Evolutionary conservation across 805 yeast species (phyloP).

Genomic region (Cyberlindnera mississippiensis): DNA sequence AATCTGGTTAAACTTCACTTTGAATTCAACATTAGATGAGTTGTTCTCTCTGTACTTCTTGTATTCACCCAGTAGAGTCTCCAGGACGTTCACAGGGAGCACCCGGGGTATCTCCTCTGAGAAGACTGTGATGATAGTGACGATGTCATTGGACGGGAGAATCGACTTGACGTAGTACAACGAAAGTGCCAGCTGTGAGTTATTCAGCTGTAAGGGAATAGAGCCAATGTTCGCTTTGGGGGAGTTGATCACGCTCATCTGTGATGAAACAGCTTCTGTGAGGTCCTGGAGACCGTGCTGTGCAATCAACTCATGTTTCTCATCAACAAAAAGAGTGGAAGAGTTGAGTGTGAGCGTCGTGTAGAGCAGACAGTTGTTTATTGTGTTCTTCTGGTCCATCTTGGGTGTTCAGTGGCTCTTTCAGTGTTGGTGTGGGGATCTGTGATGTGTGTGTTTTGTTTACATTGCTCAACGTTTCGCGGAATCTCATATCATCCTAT

Average conservation of each 20-base stretch:
- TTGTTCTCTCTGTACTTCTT: slow-evolving; percentile 32
- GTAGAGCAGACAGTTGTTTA: slow-evolving; percentile 31
- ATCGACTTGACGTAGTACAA: slow-evolving; percentile 22
- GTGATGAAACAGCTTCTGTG: slow-evolving; percentile 50
- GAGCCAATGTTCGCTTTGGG: slow-evolving; percentile 33
- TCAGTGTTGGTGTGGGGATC: background rate
- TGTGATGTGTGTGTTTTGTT: too few relatives aligned
- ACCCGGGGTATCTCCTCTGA: slow-evolving; percentile 17
- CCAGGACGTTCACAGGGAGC: slow-evolving; percentile 20
- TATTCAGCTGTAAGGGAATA: slow-evolving; percentile 13
- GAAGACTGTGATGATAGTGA: slow-evolving; percentile 22
- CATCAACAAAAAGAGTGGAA: slow-evolving; percentile 56
- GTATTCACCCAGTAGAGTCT: slow-evolving; percentile 42
- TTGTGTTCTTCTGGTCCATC: slow-evolving; percentile 3
- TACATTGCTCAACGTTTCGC: background rate
- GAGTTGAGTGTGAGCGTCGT: slow-evolving; percentile 51
- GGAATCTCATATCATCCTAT: background rate
- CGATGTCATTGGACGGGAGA: slow-evolving; percentile 22
- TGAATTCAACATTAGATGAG: slow-evolving; percentile 42
- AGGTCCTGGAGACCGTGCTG: slow-evolving; percentile 42
- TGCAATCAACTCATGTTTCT: slow-evolving; percentile 41
- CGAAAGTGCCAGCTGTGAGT: slow-evolving; percentile 11
- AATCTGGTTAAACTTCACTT: slow-evolving; percentile 51
- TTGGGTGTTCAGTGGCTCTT: background rate
- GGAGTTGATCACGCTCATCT: slow-evolving; percentile 50